Base-by-base conservation (phyloP, 768 basidiomycete genomes). In the Boletus vermiculosoides region DNA sequence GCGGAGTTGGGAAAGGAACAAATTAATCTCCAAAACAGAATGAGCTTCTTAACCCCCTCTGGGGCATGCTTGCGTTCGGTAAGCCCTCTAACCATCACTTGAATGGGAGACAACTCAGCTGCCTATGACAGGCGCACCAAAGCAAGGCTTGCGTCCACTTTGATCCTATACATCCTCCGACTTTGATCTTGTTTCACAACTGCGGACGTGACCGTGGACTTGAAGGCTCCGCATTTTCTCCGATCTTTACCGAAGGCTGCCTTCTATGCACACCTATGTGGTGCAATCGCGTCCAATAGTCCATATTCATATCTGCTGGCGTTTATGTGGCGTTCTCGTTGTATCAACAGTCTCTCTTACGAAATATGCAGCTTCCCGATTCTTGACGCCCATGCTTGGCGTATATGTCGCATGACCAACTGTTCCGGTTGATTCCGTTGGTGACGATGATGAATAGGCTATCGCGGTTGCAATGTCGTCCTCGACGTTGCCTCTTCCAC, bases 281-380 rank as follows among this genome's bases (percentile, higher is more conserved):
- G 37, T 5, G 50, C 11, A n/a, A 52, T 44, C 40, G 41, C 36
- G 18, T 44, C 28, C 28, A 28, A 28, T 28, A 5, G 28, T 28
- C 41, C 33, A 28, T 56, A 25, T 55, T 44, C 54, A 31, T 54
- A 25, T 52, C 50, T 3, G 22, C 37, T 5, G 37, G 30, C 28
- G 9, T 39, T 22, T 53, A 55, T 13, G 25, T 36, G 4, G 40
- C 34, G 20, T 55, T 56, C 5, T 53, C 54, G 44, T 55, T 36
- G 52, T 36, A 37, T 28, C 41, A 36, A 33, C 25, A 22, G 15
- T 22, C n/a, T 30, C 15, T 36, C 41, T 13, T 44, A 56, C 20
- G 41, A 36, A 4, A 44, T 20, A 20, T 56, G 25, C 33, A 42
- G 41, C 28, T 42, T 41, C 53, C 55, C 53, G 25, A 55, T 55